A percentile compares a stretch with the other conserved stretches of the same genome.
Evolutionary conservation across 805 yeast species (phyloP).

Genomic region (Saturnispora zaruensis): DNA sequence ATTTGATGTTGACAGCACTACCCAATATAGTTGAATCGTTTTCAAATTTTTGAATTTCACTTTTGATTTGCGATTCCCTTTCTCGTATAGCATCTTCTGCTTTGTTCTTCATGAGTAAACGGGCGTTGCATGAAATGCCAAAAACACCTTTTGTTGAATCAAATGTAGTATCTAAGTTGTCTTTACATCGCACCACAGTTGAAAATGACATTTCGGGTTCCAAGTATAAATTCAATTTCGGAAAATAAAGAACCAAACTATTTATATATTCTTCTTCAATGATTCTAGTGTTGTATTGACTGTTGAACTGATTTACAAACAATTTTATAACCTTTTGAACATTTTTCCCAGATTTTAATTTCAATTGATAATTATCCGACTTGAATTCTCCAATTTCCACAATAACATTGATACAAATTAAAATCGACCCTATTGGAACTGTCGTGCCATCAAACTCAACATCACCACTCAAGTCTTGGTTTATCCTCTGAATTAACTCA

Average conservation of each 20-base stretch:
- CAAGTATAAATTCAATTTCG: conserved; percentile 1
- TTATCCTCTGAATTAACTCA: background rate
- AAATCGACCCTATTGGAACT: background rate
- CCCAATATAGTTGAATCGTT: background rate
- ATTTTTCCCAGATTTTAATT: conserved; percentile 1
- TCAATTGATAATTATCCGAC: background rate
- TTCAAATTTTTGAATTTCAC: background rate
- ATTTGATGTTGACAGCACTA: background rate
- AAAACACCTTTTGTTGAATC: background rate
- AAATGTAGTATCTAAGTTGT: background rate
- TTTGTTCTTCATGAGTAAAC: background rate
- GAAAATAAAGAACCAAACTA: conserved; percentile 4
- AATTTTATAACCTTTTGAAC: background rate
- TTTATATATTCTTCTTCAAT: background rate
- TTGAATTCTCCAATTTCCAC: background rate
- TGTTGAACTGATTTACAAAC: background rate
- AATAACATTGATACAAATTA: background rate
- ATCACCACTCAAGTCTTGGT: background rate
- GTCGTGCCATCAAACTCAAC: background rate
- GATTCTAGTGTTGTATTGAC: background rate
- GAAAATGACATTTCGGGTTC: background rate
- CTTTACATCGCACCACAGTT: conserved; percentile 4
- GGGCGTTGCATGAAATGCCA: background rate
- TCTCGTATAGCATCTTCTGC: background rate
- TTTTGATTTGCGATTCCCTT: background rate